phyloP scores from a whole-genome alignment of 2,329 filamentous ascomycete genomes.

The Neofusicoccum ribis region DNA sequence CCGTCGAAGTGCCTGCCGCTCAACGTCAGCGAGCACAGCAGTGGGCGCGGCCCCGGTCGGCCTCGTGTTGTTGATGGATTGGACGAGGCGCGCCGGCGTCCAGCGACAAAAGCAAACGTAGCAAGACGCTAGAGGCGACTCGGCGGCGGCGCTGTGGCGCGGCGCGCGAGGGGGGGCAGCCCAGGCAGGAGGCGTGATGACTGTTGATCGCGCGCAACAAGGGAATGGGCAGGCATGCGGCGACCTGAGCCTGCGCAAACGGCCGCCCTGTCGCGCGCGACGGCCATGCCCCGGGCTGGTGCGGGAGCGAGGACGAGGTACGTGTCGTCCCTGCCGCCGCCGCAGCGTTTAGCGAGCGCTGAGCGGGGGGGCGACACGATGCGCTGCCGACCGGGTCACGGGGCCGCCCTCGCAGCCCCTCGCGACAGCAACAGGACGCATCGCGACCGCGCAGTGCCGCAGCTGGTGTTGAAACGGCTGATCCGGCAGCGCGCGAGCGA shows the following conservation, averaged over 20 bases:
- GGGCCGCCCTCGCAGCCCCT: slow-evolving; percentile 6
- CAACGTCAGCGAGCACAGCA: slow-evolving; percentile 14
- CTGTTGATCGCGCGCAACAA: slow-evolving; percentile 13
- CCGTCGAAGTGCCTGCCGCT: neutral
- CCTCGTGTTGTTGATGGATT: slow-evolving; percentile 20
- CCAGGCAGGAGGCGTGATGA: slow-evolving; percentile 9
- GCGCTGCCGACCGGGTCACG: neutral
- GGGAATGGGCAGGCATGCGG: slow-evolving; percentile 3
- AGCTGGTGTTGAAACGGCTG: slow-evolving; percentile 9
- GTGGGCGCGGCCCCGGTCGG: slow-evolving; percentile 11
- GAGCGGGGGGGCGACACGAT: slow-evolving; percentile 5
- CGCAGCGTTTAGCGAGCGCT: slow-evolving; percentile 11
- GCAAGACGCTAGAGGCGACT: slow-evolving; percentile 12
- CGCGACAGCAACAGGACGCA: neutral
- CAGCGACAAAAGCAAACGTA: slow-evolving; percentile 17
- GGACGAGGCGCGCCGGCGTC: slow-evolving; percentile 15
- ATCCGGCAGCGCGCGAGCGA: neutral
- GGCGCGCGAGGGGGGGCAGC: neutral
- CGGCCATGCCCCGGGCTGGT: slow-evolving; percentile 4
- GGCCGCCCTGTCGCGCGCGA: slow-evolving; percentile 2
- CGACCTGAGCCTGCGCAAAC: slow-evolving; percentile 9
- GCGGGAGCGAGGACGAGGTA: slow-evolving; percentile 3
- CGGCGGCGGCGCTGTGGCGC: slow-evolving; percentile 8
- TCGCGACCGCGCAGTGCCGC: neutral
- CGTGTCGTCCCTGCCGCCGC: slow-evolving; percentile 2